Conservation (phyloP, 768 basidiomycete genomes). For the Tylopilus felleus region DNA sequence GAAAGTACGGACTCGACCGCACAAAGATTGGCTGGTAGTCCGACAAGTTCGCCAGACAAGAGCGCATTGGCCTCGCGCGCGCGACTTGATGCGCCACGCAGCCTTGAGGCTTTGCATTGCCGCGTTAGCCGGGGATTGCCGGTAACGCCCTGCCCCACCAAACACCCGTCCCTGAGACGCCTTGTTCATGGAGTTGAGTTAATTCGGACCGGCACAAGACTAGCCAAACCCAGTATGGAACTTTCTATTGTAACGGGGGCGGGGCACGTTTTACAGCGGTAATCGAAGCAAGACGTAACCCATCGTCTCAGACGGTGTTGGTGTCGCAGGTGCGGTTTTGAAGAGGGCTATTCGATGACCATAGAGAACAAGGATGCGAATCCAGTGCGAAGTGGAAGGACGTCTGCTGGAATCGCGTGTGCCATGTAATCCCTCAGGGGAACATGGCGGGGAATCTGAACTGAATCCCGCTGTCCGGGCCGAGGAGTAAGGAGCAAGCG, state of each 20-base stretch:
- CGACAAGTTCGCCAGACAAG: not conserved
- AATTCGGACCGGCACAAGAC: constrained; percentile 4
- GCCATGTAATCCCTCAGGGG: not conserved
- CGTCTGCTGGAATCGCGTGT: not conserved
- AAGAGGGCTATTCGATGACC: not conserved
- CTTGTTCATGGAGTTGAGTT: constrained; percentile 2
- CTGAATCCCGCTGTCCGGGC: not conserved
- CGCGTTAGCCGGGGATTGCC: constrained; percentile 9
- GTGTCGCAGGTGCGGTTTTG: not conserved
- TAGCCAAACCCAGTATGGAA: not conserved
- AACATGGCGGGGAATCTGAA: not conserved
- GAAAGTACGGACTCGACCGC: not conserved
- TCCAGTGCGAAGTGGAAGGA: not conserved
- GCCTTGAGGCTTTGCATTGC: not conserved
- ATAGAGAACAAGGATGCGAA: not conserved
- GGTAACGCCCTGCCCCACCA: not conserved
- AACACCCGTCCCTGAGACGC: not conserved
- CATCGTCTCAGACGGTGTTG: too few species aligned
- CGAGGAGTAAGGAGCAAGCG: not conserved
- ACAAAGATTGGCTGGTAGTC: not conserved
- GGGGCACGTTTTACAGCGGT: constrained; percentile 13
- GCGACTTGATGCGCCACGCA: constrained; percentile 4
- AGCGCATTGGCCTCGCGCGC: not conserved
- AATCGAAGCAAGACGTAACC: constrained; percentile 18
- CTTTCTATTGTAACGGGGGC: constrained; percentile 8